Base-by-base conservation (phyloP, 768 basidiomycete genomes). In the Pisolithus albus region DNA sequence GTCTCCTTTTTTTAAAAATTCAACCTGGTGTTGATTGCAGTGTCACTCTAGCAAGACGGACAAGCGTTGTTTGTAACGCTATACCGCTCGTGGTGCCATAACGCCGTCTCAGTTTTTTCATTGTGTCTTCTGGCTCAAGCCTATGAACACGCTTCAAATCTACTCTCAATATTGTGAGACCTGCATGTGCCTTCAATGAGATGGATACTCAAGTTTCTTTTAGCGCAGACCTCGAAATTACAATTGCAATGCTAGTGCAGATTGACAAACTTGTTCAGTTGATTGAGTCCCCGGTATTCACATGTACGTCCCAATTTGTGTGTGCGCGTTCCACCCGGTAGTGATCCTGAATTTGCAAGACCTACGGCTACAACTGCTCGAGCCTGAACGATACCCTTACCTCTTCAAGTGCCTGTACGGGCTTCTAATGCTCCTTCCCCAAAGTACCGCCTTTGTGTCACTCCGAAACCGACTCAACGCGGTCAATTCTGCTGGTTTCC, bases 61-160 rank as follows among this genome's bases (percentile, higher is more conserved):
- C 96, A 98, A 70, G 89, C 89, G 15, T 67, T 99, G 19, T 99
- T 98, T 65, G 90, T 88, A 10, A 90, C 88, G 0, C 72, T 99
- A 3, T 99, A 99, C 61, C 80, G 92, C 18, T 98, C 93, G 18
- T 99, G 96, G 96, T 98, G 93, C 65, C 96, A 99, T 60, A 97
- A 97, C 62, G 89, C 95, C 1, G 94, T 98, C 40, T 87, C 96
- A 0, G 92, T 92, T 1, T 96, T 99, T 64, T 92, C 96, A 1
- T 77, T 99, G 6, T 99, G 96, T 66, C 76, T 99, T 26, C 76
- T 99, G 23, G 96, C 96, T 5, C 96, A 99, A 66, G 95, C 96
- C 3, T 99, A 99, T 59, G 96, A 99, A 66, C 96, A 99, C 68
- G 96, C 95, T 1, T 95, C 92, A 19, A 97, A 94, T 66, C 77